phyloP scores from a whole-genome alignment of 2,329 filamentous ascomycete species.

The Cephalotrichum gorgonifer region DNA sequence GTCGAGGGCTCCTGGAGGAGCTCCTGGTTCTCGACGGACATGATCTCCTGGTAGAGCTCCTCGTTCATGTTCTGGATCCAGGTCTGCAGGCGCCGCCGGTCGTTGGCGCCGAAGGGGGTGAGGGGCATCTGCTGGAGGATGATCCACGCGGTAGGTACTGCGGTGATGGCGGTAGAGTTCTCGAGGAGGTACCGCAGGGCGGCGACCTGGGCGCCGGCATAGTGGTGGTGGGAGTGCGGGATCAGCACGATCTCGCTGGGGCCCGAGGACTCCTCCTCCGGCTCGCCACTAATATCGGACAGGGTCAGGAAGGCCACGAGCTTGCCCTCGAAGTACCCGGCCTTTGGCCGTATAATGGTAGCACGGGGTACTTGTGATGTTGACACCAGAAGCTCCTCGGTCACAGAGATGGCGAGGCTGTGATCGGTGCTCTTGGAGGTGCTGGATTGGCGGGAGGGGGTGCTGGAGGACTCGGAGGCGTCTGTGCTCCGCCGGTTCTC shows the following conservation, averaged over 20 bases:
- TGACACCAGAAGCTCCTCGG: conserved; percentile 27
- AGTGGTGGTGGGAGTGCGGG: conserved; percentile 24
- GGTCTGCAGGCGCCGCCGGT: conserved; percentile 35
- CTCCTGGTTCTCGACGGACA: conserved; percentile 28
- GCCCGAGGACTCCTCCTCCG: conserved; percentile 11
- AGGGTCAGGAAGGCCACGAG: conserved; percentile 36
- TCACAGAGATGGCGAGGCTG: conserved; percentile 4
- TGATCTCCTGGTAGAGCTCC: conserved; percentile 31
- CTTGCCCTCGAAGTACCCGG: conserved; percentile 39
- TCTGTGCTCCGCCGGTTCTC: conserved; percentile 8
- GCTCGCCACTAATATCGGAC: conserved; percentile 5
- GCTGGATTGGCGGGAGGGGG: background rate
- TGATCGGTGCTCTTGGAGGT: background rate
- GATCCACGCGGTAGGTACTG: conserved; percentile 36
- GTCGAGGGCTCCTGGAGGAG: conserved; percentile 21
- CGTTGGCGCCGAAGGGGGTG: conserved; percentile 24
- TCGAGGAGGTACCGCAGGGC: conserved; percentile 25
- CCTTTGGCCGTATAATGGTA: conserved; percentile 33
- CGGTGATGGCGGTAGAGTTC: conserved; percentile 14
- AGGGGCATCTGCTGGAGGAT: conserved; percentile 34
- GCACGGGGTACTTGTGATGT: conserved; percentile 28
- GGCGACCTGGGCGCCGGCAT: conserved; percentile 29
- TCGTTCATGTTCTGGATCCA: conserved; percentile 45
- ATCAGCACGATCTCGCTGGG: conserved; percentile 21
- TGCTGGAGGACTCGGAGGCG: background rate